Conservation (phyloP, 2,329 filamentous ascomycete species). For the Fusarium robinianum region DNA sequence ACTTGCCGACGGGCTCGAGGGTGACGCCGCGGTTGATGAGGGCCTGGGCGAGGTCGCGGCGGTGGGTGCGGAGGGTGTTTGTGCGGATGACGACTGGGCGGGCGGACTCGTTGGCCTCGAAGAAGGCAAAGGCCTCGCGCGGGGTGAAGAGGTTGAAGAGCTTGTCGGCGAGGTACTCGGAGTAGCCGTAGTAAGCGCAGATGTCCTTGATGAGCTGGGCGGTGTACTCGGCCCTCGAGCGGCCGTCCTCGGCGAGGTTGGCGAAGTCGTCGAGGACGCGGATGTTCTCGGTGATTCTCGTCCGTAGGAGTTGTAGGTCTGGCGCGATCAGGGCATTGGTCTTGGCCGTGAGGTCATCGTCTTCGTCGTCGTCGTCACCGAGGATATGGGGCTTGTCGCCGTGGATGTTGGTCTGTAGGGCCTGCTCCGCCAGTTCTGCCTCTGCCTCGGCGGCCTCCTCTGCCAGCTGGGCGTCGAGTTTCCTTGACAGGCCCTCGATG, state of each 20-base stretch:
- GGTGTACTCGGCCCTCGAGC: constrained; percentile 87
- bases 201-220: constrained; percentile 87
- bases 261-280: constrained; percentile 88
- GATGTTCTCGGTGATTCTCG: constrained; percentile 89
- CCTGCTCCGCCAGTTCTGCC: constrained; percentile 81
- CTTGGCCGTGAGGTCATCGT: constrained; percentile 61
- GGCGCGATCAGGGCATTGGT: constrained; percentile 73
- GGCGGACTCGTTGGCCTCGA: constrained; percentile 96
- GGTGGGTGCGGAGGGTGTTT: constrained; percentile 83
- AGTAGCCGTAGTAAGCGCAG: constrained; percentile 97
- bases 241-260: constrained; percentile 76
- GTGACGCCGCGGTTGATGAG: constrained; percentile 96
- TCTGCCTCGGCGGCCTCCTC: constrained; percentile 82
- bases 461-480: constrained; percentile 77
- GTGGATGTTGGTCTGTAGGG: constrained; percentile 91
- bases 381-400: constrained; percentile 73
- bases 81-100: constrained; percentile 95
- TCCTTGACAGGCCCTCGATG: constrained; percentile 87
- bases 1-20: constrained; percentile 95
- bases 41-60: constrained; percentile 83
- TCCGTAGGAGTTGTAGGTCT: constrained; percentile 85
- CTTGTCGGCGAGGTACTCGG: constrained; percentile 92
- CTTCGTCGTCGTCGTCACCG: constrained; percentile 65
- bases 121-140: constrained; percentile 94
- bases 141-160: constrained; percentile 91